Base-by-base conservation (phyloP, 768 basidiomycete genomes). In the Mycena filopes region DNA sequence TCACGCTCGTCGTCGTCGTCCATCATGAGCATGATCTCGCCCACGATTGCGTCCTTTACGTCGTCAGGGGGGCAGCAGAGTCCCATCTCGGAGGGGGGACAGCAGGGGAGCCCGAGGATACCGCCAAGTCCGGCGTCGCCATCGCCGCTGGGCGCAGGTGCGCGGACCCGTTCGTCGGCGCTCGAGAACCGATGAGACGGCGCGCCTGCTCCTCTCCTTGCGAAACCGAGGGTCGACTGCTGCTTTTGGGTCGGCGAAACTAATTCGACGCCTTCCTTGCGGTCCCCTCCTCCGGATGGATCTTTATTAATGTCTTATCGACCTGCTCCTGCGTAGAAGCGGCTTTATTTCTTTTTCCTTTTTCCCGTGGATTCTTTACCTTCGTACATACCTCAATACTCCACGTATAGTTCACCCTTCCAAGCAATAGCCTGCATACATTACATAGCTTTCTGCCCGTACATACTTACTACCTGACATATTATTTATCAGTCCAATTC, bases 1-100 rank as follows among this genome's bases (percentile, higher is more conserved):
- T 77, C 81, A 36, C 81, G 87, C 29, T 86, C 87, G 1, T 82
- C 84, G 1, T 81, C 83, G 2, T 77, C 77, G 41, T 81, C 82
- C 11, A 79, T 83, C 31, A 73, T 82, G 66, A 79, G 75, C 60
- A 55, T 81, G 36, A 71, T 82, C 6, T 80, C 83, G 21, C 68
- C 68, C 2, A 66, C 68, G 25, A 25, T 66, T 2, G 26, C 68
- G 6, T 66, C 68, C n/a, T 69, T 68, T 38, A 36, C 46, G 3
- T 47, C 63, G 13, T 25, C 38, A 7, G 60, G 66, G 13, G 42
- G 28, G 28, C 53, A 55, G 15, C 36, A 36, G 36, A 36, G 36
- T 36, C 36, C 36, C 12, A 64, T 68, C 13, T 58, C 62, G 18
- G 67, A 61, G 38, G 62, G 55, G 20, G 40, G 13, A 36, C 36